Conservation (phyloP, 2,329 filamentous ascomycete genomes). For the Cadophora malorum region DNA sequence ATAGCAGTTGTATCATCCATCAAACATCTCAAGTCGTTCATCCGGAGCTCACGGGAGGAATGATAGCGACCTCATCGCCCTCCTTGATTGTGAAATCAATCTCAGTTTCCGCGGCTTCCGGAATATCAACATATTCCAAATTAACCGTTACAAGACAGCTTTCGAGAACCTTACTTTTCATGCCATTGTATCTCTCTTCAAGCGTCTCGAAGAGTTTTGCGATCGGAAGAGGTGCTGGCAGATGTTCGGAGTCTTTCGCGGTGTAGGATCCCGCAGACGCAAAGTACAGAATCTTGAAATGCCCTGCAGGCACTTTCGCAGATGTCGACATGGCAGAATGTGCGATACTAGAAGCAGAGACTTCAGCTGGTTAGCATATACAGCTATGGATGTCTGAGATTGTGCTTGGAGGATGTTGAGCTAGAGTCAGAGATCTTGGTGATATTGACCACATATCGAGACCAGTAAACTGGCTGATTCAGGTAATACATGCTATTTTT, state of each 20-base stretch:
- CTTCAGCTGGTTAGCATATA: constrained; percentile 22
- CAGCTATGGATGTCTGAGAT: constrained; percentile 11
- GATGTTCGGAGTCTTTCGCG: constrained; percentile 66
- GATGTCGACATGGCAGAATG: constrained; percentile 30
- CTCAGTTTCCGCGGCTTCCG: constrained; percentile 50
- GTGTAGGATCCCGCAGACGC: constrained; percentile 76
- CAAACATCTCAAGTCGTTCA: constrained; percentile 49
- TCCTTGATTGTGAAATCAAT: constrained; percentile 62
- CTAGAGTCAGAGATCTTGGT: constrained; percentile 74
- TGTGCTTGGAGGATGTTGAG: constrained; percentile 23
- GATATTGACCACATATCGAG: constrained; percentile 58
- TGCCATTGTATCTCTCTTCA: constrained; percentile 73
- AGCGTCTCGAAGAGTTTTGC: constrained; percentile 68
- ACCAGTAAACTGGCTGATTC: constrained; percentile 54
- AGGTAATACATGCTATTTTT: constrained; percentile 53
- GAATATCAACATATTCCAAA: constrained; percentile 77
- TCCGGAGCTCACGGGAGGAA: constrained; percentile 87
- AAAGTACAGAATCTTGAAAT: constrained; percentile 85
- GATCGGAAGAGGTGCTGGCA: constrained; percentile 71
- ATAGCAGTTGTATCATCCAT: not conserved
- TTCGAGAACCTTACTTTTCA: constrained; percentile 69
- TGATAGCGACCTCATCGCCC: constrained; percentile 85
- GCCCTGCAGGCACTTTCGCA: constrained; percentile 49
- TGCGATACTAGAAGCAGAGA: not conserved
- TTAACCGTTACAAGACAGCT: constrained; percentile 83